Evolutionary conservation across 163 green algal species (phyloP).

Genomic region (Prototheca cutis): DNA sequence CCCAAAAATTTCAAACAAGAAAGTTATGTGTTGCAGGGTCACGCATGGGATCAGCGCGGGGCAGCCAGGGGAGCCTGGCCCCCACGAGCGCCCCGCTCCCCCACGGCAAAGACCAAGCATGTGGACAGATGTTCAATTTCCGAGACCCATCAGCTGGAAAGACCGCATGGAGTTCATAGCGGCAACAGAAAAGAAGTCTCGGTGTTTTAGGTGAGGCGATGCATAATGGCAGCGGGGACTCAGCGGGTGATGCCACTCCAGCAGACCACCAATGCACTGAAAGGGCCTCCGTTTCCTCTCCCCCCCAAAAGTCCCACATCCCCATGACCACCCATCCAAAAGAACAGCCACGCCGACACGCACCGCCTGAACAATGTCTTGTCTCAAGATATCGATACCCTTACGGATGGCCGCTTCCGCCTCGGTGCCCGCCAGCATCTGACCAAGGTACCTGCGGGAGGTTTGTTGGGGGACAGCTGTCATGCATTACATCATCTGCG

Average conservation of each 20-base stretch:
- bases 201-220: too few relatives aligned
- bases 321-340: not conserved
- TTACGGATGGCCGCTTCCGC: conserved; percentile 27
- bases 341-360: not conserved
- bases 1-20: too few relatives aligned
- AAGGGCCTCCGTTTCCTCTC: too few relatives aligned
- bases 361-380: conserved; percentile 5
- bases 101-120: not conserved
- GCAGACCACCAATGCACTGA: not conserved
- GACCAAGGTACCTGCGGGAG: conserved; percentile 40
- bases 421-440: conserved; percentile 34
- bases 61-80: not conserved
- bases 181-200: conserved; percentile 13
- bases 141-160: conserved; percentile 16
- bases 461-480: not conserved
- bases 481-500: too few relatives aligned
- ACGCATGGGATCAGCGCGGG: not conserved
- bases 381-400: conserved; percentile 38
- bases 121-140: not conserved
- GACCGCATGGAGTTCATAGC: conserved; percentile 3
- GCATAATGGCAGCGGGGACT: too few relatives aligned
- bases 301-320: too few relatives aligned
- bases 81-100: not conserved
- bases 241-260: not conserved
- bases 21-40: not conserved